phyloP scores from a whole-genome alignment of 176 grass and related monocot genomes.

The Oryza australiensis region DNA sequence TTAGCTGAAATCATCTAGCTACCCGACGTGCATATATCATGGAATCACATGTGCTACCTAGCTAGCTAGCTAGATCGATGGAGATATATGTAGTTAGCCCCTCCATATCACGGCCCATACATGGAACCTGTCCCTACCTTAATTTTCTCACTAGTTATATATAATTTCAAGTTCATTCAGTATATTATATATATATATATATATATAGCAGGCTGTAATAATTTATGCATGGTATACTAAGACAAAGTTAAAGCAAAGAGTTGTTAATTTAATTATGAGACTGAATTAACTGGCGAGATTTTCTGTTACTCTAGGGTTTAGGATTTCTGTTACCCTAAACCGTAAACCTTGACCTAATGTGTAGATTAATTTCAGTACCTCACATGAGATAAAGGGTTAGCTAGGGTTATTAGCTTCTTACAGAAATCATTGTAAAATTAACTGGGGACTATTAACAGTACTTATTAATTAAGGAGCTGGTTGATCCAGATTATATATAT shows the following conservation, averaged over 20 bases:
- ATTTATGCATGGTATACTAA: too few species aligned
- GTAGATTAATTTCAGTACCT: background rate
- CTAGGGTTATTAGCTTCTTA: background rate
- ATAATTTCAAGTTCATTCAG: background rate
- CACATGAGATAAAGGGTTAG: background rate
- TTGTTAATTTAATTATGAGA: background rate
- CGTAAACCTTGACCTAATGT: background rate
- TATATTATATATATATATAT: too few species aligned
- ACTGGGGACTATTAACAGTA: background rate
- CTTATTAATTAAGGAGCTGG: too few species aligned
- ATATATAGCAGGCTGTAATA: background rate
- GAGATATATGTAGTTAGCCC: background rate
- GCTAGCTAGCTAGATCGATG: background rate
- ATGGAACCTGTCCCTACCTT: background rate
- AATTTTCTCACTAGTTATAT: background rate
- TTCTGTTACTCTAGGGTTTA: too few species aligned
- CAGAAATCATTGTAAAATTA: too few species aligned
- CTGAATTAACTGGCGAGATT: background rate
- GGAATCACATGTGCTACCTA: conserved; percentile 1
- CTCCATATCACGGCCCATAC: background rate
- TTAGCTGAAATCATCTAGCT: background rate
- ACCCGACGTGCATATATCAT: conserved; percentile 9
- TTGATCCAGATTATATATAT: too few species aligned
- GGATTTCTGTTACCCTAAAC: too few species aligned
- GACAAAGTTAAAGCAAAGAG: too few species aligned